Percentiles rank a stretch among this genome's conserved stretches.
phyloP scores from a whole-genome alignment of 495 filamentous ascomycete species.

The Xanthoparmelia taractica region DNA sequence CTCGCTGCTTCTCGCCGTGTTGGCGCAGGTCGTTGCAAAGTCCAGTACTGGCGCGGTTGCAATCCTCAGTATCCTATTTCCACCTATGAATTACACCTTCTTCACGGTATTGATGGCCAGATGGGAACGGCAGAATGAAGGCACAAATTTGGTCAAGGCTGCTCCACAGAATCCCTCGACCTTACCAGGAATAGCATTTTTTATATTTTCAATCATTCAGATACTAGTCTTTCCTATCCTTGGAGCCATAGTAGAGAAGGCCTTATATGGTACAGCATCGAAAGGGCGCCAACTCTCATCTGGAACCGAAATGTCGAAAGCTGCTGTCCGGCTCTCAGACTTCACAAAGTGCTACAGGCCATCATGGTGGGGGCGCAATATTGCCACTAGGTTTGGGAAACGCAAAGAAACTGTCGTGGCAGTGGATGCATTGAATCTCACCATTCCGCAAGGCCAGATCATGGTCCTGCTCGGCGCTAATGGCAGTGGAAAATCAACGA shows the following conservation, averaged over 20 bases:
- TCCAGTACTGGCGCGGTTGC: conserved; percentile 49
- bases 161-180: conserved; percentile 55
- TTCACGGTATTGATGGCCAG: conserved; percentile 61
- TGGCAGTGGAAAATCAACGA: conserved; percentile 80
- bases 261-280: conserved; percentile 64
- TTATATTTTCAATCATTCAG: conserved; percentile 63
- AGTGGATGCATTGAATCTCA: conserved; percentile 59
- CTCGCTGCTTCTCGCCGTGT: conserved; percentile 57
- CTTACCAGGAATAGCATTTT: conserved; percentile 58
- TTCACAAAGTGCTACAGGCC: conserved; percentile 73
- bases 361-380: conserved; percentile 46
- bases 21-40: conserved; percentile 56
- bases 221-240: conserved; percentile 64
- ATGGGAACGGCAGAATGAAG: conserved; percentile 49
- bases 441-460: conserved; percentile 65
- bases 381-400: conserved; percentile 43
- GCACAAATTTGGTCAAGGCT: conserved; percentile 47
- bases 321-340: conserved; percentile 53
- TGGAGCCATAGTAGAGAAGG: conserved; percentile 63
- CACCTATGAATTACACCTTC: conserved; percentile 66
- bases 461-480: conserved; percentile 78
- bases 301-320: conserved; percentile 28
- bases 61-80: conserved; percentile 61
- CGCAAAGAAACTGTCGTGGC: conserved; percentile 59
- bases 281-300: conserved; percentile 48